phyloP scores from a whole-genome alignment of 108 stramenopile species.

The Cyclotella distinguenda region DNA sequence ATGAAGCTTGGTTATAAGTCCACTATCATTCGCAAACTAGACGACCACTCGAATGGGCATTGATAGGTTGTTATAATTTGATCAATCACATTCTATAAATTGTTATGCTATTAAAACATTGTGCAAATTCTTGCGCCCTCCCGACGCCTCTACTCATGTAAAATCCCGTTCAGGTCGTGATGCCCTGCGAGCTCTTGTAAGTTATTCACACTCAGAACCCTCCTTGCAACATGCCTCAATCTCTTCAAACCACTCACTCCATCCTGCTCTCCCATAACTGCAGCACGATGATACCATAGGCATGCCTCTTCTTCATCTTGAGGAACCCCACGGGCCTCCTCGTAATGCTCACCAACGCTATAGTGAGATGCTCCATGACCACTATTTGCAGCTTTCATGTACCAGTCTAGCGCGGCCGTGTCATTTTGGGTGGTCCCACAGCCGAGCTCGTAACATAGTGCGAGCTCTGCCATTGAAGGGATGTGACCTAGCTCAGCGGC shows the following conservation, averaged over 20 bases:
- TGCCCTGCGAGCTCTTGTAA: constrained; percentile 15
- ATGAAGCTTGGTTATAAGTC: constrained; percentile 41
- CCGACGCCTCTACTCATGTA: constrained; percentile 78
- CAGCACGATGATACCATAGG: constrained; percentile 86
- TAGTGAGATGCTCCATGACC: constrained; percentile 75
- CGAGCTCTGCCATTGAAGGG: constrained; percentile 84
- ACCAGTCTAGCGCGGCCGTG: constrained; percentile 81
- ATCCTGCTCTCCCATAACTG: constrained; percentile 77
- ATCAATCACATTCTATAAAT: no score
- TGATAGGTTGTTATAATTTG: no score
- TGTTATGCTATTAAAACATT: not conserved
- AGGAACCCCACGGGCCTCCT: constrained; percentile 78
- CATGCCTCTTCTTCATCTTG: constrained; percentile 84
- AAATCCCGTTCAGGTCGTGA: constrained; percentile 29
- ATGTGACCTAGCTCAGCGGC: constrained; percentile 73
- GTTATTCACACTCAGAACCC: constrained; percentile 68
- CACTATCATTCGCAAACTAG: not conserved
- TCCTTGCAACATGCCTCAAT: constrained; percentile 79
- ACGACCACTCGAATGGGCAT: no score
- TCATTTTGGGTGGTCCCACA: constrained; percentile 80
- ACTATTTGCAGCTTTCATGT: constrained; percentile 75
- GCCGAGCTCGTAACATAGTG: constrained; percentile 82
- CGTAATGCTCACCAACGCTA: constrained; percentile 81
- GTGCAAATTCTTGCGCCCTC: no score
- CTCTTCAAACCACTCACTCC: constrained; percentile 68